phyloP scores from a whole-genome alignment of 108 stramenopile genomes.

The Skeletonema costatum region DNA sequence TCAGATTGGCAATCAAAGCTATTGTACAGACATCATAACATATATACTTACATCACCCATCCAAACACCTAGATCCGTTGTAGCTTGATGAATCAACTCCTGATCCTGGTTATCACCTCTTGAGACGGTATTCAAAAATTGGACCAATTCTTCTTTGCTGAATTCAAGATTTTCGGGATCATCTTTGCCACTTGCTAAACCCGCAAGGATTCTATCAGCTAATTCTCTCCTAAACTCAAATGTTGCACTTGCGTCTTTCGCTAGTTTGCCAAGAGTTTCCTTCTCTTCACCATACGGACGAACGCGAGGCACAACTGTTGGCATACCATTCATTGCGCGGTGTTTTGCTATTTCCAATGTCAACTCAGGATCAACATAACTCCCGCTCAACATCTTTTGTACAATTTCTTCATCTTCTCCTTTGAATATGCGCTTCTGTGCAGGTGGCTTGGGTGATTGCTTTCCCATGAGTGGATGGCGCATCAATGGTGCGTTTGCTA shows the following conservation, averaged over 20 bases:
- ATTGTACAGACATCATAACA: no score
- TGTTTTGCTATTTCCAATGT: constrained; percentile 27
- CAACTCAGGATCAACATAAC: constrained; percentile 37
- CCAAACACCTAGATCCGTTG: constrained; percentile 44
- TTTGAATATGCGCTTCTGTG: constrained; percentile 2
- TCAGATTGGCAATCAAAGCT: no score
- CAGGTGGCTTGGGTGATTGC: constrained; percentile 18
- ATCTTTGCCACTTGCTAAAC: constrained; percentile 4
- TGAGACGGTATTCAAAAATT: background rate
- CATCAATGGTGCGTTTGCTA: constrained; percentile 47
- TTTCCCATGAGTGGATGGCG: constrained; percentile 35
- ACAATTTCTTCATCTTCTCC: constrained; percentile 50
- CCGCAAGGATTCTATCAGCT: constrained; percentile 25
- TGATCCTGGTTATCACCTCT: background rate
- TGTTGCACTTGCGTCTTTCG: constrained; percentile 10
- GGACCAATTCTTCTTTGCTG: constrained; percentile 17
- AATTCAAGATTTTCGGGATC: constrained; percentile 27
- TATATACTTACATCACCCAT: constrained; percentile 24
- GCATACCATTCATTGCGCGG: constrained; percentile 25
- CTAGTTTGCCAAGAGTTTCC: constrained; percentile 27
- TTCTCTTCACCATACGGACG: constrained; percentile 53
- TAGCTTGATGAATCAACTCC: constrained; percentile 9
- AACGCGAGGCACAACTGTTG: constrained; percentile 29
- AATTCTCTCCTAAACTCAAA: constrained; percentile 23
- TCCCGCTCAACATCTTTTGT: constrained; percentile 37